Evolutionary conservation across 164 flowering plant species (phyloP).

Genomic region (Vitis amurensis): DNA sequence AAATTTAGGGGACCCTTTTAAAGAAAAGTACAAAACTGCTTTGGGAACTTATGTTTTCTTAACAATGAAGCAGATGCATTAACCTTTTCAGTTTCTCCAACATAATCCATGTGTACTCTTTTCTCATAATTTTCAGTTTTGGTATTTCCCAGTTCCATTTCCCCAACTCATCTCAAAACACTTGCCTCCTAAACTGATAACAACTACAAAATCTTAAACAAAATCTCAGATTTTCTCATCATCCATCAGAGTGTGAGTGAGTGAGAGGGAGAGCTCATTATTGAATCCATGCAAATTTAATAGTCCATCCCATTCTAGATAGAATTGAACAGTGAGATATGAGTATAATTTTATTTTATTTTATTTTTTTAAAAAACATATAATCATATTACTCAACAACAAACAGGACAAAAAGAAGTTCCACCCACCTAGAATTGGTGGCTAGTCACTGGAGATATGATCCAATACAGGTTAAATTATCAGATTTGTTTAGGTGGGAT

Average conservation of each 20-base stretch:
- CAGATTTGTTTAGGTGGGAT: constrained; percentile 23
- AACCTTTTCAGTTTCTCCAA: neutral
- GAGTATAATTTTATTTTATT: too few species aligned
- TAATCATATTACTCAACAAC: neutral
- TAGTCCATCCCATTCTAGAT: neutral
- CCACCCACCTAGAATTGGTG: constrained; percentile 10
- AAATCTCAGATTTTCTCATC: neutral
- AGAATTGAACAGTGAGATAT: neutral
- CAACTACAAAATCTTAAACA: neutral
- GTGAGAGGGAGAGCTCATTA: neutral
- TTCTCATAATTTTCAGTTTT: neutral
- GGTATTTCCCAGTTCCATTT: neutral
- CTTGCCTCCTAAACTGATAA: neutral
- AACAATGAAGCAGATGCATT: neutral
- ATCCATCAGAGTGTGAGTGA: neutral
- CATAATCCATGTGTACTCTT: neutral
- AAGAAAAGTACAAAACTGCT: neutral
- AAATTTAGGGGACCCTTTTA: neutral
- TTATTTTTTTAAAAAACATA: neutral
- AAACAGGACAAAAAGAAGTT: constrained; percentile 10
- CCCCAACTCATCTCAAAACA: neutral
- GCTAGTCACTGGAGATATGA: constrained; percentile 1
- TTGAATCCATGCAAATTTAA: neutral
- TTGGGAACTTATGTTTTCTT: neutral
- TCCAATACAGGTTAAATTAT: constrained; percentile 11